phyloP scores from a whole-genome alignment of 768 basidiomycete species.

The Cystofilobasidium capitatum region DNA sequence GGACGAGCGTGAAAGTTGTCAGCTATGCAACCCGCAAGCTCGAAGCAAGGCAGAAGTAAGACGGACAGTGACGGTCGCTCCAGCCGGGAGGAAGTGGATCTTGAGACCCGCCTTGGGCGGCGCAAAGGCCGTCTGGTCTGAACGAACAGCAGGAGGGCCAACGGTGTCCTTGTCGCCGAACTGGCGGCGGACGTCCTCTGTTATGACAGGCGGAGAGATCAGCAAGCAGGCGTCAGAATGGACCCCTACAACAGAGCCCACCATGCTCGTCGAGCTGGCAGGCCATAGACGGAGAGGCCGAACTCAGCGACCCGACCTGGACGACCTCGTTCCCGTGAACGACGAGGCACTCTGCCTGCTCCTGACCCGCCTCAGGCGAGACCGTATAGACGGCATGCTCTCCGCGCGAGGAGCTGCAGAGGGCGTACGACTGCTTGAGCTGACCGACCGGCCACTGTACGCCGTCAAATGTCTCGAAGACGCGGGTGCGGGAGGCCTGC shows the following conservation, averaged over 20 bases:
- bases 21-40: neutral
- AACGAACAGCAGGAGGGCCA: neutral
- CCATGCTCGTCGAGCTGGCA: neutral
- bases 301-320: conserved; percentile 2
- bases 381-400: conserved; percentile 8
- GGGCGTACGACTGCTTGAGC: conserved; percentile 6
- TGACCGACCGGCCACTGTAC: conserved; percentile 17
- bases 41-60: neutral
- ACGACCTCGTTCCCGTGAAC: conserved; percentile 16
- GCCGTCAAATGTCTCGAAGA: neutral
- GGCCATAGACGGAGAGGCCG: neutral
- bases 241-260: neutral
- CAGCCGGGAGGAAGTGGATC: neutral
- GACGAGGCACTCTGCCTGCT: conserved; percentile 19
- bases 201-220: neutral
- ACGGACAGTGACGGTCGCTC: conserved; percentile 13
- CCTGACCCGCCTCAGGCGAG: neutral
- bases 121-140: neutral
- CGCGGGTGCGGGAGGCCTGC: neutral
- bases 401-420: neutral
- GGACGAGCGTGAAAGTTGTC: neutral
- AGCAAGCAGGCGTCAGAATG: neutral
- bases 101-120: conserved; percentile 9
- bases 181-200: conserved; percentile 9
- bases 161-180: conserved; percentile 16